These are phyloP conservation scores for Aspergillus thermomutatus DNA, from an alignment of 2,329 filamentous ascomycete species.

Conservation along the genomic window DNA sequence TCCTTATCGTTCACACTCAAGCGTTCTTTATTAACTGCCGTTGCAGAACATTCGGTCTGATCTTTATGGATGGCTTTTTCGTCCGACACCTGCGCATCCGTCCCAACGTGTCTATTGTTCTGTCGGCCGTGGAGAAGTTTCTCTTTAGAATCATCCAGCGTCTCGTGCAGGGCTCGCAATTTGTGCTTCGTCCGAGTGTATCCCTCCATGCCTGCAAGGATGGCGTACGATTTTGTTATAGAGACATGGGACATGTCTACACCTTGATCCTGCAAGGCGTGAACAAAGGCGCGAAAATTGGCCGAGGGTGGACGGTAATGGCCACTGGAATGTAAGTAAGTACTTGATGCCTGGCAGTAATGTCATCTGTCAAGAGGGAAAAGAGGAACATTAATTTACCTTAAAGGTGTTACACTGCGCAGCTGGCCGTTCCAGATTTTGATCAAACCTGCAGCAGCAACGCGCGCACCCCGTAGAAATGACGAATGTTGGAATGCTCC, in stretches of 20 bases:
- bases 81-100: not conserved
- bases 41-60: not conserved
- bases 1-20: not conserved
- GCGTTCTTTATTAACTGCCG: not conserved
- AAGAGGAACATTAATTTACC: conserved; percentile 13
- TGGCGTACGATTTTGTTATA: conserved; percentile 76
- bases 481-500: conserved; percentile 90
- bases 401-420: conserved; percentile 64
- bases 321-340: conserved; percentile 56
- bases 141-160: conserved; percentile 11
- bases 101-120: not conserved
- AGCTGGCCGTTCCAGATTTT: conserved; percentile 79
- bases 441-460: conserved; percentile 78
- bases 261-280: conserved; percentile 65
- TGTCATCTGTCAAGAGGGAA: not conserved
- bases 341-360: not conserved
- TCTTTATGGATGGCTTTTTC: not conserved
- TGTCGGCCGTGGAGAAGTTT: not conserved
- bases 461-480: conserved; percentile 78
- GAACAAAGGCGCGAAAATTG: conserved; percentile 80
- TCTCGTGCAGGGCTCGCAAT: conserved; percentile 18
- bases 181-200: conserved; percentile 64
- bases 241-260: conserved; percentile 77
- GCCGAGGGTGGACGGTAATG: conserved; percentile 81
- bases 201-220: conserved; percentile 76